These are phyloP conservation scores for Tulasnella sp. DNA, from an alignment of 768 basidiomycete species.

Conservation along the genomic window DNA sequence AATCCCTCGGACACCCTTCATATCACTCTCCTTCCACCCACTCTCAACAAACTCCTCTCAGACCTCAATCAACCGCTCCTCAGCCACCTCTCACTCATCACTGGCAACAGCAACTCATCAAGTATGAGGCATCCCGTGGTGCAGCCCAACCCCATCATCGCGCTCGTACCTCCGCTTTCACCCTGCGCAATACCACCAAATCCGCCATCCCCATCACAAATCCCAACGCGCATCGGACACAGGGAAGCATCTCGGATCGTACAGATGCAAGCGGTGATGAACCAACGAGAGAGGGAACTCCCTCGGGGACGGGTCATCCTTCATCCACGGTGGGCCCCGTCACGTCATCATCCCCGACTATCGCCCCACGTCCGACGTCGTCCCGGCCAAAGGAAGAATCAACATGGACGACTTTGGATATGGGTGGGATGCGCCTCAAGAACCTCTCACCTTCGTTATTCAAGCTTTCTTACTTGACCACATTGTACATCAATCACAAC, in stretches of 20 bases:
- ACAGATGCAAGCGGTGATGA: constrained; percentile 29
- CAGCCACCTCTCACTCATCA: constrained; percentile 34
- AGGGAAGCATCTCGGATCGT: constrained; percentile 35
- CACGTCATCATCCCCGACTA: constrained; percentile 28
- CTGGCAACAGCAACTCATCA: constrained; percentile 90
- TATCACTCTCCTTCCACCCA: constrained; percentile 48
- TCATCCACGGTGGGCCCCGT: constrained; percentile 71
- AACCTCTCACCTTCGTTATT: constrained; percentile 61
- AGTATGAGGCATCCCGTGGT: constrained; percentile 68
- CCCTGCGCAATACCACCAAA: constrained; percentile 77
- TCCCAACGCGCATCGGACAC: constrained; percentile 57
- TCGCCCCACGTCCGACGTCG: constrained; percentile 48
- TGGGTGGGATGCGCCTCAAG: constrained; percentile 93
- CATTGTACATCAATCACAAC: constrained; percentile 96
- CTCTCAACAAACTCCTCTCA: constrained; percentile 64
- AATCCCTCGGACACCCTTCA: constrained; percentile 39
- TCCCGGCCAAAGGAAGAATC: constrained; percentile 55
- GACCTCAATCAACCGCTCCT: constrained; percentile 38
- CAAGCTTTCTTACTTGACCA: constrained; percentile 48
- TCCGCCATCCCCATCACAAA: constrained; percentile 88
- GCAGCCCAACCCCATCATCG: constrained; percentile 88
- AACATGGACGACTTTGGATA: constrained; percentile 86
- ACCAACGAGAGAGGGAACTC: constrained; percentile 29
- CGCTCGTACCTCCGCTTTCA: constrained; percentile 91
- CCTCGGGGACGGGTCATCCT: constrained; percentile 43